Evolutionary conservation across 331 rosid genomes (phyloP), one percentile per base, ranked within the genome.

Genomic region (Malus hybrid): DNA sequence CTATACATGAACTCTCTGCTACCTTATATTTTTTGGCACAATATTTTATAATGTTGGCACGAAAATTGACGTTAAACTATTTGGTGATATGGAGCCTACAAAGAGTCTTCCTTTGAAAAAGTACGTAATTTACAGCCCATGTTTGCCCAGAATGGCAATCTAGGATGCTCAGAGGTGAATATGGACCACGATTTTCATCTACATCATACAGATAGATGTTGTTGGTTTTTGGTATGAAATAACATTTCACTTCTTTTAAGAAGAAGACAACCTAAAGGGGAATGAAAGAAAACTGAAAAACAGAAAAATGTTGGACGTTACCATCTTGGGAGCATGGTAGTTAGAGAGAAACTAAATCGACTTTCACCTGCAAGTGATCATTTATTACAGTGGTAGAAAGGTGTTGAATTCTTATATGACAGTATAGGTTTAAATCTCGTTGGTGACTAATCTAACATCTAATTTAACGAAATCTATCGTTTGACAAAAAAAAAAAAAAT

Each of bases 201-300:
- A 74, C 70, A 70, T 78, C 80, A 44, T 39, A 74, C 73, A 55
- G 65, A 61, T 7, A 10, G 67, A 68, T 24, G 28, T 32, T 66
- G 60, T 54, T n/a, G 66, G 39, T 27, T 71, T 76, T 62, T 24
- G 61, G 10, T 11, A 48, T 6, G 69, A 78, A 71, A 71, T 57
- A 74, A 28, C 15, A 6, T 74, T 76, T 81, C 83, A 75, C 89
- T 73, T 48, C 44, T 59, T 84, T 84, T 71, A 76, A 73, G 69
- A 63, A 65, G 74, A 75, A 76, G 79, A 73, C 76, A 31, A 63
- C 20, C 68, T 5, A 9, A 64, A 13, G 56, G 19, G 57, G 13
- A 16, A 10, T n/a, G 14, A 22, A 59, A 10, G 19, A 18, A 19
- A 55, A 19, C 16, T 14, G 19, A 39, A 39, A 2, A 39, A 39